Base-by-base conservation (phyloP, 768 basidiomycete species). In the Podaxis mareebaensis region DNA sequence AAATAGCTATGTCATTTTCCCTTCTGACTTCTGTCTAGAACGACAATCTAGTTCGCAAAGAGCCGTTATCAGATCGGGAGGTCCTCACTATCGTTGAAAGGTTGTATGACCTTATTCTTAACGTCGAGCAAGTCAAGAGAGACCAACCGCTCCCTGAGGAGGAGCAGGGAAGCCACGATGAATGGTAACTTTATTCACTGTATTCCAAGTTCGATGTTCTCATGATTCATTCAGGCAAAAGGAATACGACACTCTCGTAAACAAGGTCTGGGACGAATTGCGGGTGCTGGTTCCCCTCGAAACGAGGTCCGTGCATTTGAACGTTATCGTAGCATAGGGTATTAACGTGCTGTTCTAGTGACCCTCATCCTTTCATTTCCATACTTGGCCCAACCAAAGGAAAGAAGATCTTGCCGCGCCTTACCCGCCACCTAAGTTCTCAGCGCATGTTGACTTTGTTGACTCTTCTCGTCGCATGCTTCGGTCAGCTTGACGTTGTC, bases 321-420 rank as follows among this genome's bases (percentile, higher is more conserved):
- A 28, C 40, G 42, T 24, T 66, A 42, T 15, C 12, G 20, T 15
- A 22, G 24, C 49, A 22, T 11, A 52, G 44, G 30, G 36, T 28
- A 39, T 4, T 53, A 17, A 53, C 60, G 17, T 4, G 24, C 52
- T 24, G 44, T 53, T 57, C 54, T 67, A 96, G 96, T 73, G 83
- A 91, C 66, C 96, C 96, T 2, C 97, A 99, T 77, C 97, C 97
- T 2, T 98, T 99, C 78, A 88, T 99, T 67, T 95, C 96, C 2
- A 82, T 99, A 38, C 83, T 99, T 53, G 84, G 83, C 20, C 89
- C 93, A 3, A 85, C 85, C 68, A 99, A 99, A 76, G 97, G 97
- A 61, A 99, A 98, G 79, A 89, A 89, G 65, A 83, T 99, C 26
- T 81, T 99, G 12, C 92, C 95, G 3, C 89, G 97, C 51, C 85